Evolutionary conservation across 768 basidiomycete genomes (phyloP), one percentile per base, ranked within the genome.

Genomic region (Glaciozyma antarctica): DNA sequence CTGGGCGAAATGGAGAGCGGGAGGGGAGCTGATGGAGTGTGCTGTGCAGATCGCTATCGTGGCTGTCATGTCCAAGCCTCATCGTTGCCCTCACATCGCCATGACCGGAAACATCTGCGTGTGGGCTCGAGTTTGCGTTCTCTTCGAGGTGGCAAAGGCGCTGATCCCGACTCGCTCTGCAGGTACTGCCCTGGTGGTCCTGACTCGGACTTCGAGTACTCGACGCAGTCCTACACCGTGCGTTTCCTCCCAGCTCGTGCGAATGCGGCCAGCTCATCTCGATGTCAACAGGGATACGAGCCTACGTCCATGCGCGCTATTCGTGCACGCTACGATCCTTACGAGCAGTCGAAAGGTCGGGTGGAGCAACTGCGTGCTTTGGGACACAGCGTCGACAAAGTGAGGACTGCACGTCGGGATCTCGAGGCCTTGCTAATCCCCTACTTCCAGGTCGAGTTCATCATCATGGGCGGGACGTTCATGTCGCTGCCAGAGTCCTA

Each of bases 61-160:
- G 19, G 95, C 95, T 13, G 94, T 99, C n/a, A 99, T 99, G 95
- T 94, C 92, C 80, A 99, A 98, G 75, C 95, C 95, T 2, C 95
- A 99, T 80, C 84, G 95, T 61, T 99, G 95, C 80, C 95, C 95
- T 6, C 95, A 99, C 78, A 98, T 99, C 62, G 95, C 95, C 12
- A 95, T 99, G 90, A 99, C 95, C 0, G 95, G 95, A 34, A 99
- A 99, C 73, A 98, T 99, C 63, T 99, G 95, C 78, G 95, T 99
- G 86, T 94, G 77, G 69, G 87, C 21, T 41, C 19, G 15, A 10
- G 5, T 16, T 12, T 15, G 17, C 47, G 22, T 19, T 24, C 16
- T 44, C n/a, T 17, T 47, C 13, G 10, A 2, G 5, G 34, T 38
- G 16, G 32, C 28, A 22, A 15, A 19, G 21, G 4, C 19, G 26